phyloP scores from a whole-genome alignment of 148 eudicot genomes.

The Gaultheria prostrata region DNA sequence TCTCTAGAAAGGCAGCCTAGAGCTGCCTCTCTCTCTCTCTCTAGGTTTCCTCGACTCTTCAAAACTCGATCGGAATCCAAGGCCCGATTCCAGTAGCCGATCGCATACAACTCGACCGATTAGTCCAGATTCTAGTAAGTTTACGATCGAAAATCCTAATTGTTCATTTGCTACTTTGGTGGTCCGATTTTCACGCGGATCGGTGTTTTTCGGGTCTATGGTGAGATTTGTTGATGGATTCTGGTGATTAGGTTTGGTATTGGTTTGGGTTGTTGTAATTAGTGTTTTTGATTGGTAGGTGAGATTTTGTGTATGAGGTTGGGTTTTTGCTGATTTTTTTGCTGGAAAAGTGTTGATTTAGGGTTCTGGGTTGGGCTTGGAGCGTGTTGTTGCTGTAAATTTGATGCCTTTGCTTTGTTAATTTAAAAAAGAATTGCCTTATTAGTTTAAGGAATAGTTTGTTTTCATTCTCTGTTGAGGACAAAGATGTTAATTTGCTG shows the following conservation, averaged over 20 bases:
- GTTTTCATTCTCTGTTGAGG: neutral
- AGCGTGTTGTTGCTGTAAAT: neutral
- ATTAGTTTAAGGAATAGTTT: neutral
- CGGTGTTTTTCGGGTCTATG: neutral
- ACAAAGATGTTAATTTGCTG: constrained; percentile 2
- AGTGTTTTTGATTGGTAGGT: neutral
- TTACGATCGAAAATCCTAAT: neutral
- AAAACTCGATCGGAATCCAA: neutral
- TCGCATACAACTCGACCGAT: neutral
- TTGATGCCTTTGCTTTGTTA: neutral
- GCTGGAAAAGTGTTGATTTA: neutral
- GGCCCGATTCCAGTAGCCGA: neutral
- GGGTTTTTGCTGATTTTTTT: neutral
- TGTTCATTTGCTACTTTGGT: neutral
- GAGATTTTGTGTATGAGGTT: neutral
- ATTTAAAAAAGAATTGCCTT: neutral
- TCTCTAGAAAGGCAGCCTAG: neutral
- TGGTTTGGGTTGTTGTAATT: neutral
- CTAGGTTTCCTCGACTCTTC: neutral
- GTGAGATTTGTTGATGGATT: neutral
- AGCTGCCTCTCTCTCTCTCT: neutral
- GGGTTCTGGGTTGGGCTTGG: constrained; percentile 13
- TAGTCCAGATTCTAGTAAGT: neutral
- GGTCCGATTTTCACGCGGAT: constrained; percentile 7
- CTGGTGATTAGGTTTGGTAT: neutral